These are phyloP conservation scores for Kurtzmaniella quercitrusa DNA, from an alignment of 1,139 yeast species.

Conservation along the genomic window DNA sequence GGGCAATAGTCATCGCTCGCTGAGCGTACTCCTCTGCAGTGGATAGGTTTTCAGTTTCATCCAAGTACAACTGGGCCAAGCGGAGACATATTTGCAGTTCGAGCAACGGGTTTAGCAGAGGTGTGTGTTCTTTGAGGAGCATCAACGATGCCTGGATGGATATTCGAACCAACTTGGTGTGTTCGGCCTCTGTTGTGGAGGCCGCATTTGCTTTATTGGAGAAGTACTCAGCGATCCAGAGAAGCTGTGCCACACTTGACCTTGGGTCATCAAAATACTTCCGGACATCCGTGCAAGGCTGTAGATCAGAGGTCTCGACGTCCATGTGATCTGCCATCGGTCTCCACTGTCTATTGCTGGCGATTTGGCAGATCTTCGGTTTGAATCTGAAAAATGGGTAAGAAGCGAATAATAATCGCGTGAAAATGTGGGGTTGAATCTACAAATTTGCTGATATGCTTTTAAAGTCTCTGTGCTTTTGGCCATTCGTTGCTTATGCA, in stretches of 20 bases:
- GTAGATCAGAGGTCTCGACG: background rate
- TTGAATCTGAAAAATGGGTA: background rate
- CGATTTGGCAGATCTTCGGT: too few species aligned
- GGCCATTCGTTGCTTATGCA: too few species aligned
- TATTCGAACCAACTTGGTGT: conserved; percentile 27
- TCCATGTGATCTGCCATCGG: too few species aligned
- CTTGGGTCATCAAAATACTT: background rate
- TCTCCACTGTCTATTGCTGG: too few species aligned
- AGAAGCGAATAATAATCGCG: background rate
- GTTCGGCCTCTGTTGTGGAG: background rate
- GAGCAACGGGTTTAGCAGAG: conserved; percentile 22
- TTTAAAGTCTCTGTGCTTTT: too few species aligned
- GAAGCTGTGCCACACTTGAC: conserved; percentile 11
- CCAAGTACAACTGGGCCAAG: conserved; percentile 31
- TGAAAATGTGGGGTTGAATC: background rate
- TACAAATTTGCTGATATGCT: too few species aligned
- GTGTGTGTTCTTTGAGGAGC: conserved; percentile 22
- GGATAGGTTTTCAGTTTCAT: conserved; percentile 37
- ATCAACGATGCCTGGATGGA: conserved; percentile 36
- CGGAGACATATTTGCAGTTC: conserved; percentile 30
- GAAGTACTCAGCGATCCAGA: conserved; percentile 20
- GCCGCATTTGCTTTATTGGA: conserved; percentile 21
- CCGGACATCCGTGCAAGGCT: background rate
- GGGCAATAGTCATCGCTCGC: conserved; percentile 32
- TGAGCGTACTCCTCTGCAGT: conserved; percentile 38